Percentiles rank a stretch among this genome's conserved stretches.
Conservation (phyloP, 495 filamentous ascomycete species). For the Oleoguttula mirabilis region DNA sequence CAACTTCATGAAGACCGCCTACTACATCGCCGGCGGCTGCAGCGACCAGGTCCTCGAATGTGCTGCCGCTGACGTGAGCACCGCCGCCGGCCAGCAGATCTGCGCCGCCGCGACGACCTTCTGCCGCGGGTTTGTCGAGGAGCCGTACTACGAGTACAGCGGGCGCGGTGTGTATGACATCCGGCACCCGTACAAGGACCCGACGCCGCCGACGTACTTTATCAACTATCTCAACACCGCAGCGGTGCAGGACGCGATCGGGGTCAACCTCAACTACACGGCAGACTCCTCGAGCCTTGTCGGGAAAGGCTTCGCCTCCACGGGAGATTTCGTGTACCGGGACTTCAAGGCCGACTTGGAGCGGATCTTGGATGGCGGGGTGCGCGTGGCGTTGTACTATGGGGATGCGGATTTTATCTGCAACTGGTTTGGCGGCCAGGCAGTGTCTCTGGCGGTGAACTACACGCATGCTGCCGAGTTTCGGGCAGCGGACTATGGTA, state of each 20-base stretch:
- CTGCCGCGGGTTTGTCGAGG: conserved; percentile 31
- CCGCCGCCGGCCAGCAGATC: conserved; percentile 27
- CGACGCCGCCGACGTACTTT: conserved; percentile 38
- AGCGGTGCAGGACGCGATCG: conserved; percentile 35
- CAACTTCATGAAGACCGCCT: conserved; percentile 36
- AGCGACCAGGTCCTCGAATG: conserved; percentile 32
- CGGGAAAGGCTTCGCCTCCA: conserved; percentile 30
- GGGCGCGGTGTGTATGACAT: conserved; percentile 42
- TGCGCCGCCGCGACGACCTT: conserved; percentile 33
- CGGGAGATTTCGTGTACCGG: conserved; percentile 39
- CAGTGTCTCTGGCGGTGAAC: conserved; percentile 45
- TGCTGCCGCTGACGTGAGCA: conserved; percentile 26
- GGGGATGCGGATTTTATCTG: conserved; percentile 36
- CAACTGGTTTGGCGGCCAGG: conserved; percentile 46
- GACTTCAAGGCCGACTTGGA: conserved; percentile 37
- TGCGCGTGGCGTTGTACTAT: conserved; percentile 35
- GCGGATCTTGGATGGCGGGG: conserved; percentile 32
- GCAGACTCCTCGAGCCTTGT: conserved; percentile 2
- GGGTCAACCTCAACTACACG: conserved; percentile 40
- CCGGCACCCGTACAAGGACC: conserved; percentile 36
- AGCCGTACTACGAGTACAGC: conserved; percentile 35
- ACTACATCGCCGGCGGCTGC: conserved; percentile 30
- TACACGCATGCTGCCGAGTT: conserved; percentile 37
- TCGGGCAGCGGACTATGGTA: conserved; percentile 42
- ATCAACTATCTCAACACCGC: conserved; percentile 35